Evolutionary conservation across 1,284 basidiomycete genomes (phyloP).

Genomic region (Cystobasidium slooffiae): DNA sequence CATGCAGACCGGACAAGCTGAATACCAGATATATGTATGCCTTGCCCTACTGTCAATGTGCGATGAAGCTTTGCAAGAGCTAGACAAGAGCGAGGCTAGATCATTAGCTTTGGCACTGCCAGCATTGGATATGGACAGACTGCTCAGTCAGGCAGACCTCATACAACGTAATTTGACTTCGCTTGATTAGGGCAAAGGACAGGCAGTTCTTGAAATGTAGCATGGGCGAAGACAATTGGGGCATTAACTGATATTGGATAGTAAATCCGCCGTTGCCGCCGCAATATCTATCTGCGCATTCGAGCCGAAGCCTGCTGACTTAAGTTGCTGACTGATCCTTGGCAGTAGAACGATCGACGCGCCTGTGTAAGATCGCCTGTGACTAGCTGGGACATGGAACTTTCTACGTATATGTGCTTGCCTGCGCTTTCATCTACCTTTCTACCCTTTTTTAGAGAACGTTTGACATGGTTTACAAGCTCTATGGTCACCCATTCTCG

Average conservation of each 20-base stretch:
- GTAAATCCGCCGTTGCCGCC: too few relatives aligned
- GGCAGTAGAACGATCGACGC: too few relatives aligned
- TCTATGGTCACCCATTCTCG: conserved; percentile 52
- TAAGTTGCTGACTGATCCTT: too few relatives aligned
- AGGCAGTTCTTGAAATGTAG: background rate
- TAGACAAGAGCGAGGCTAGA: conserved; percentile 18
- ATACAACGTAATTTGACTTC: conserved; percentile 7
- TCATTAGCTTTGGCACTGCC: conserved; percentile 17
- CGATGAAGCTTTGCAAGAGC: conserved; percentile 18
- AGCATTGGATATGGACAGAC: conserved; percentile 22
- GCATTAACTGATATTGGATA: too few relatives aligned
- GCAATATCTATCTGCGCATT: too few relatives aligned
- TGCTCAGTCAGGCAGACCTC: conserved; percentile 20
- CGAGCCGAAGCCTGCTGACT: too few relatives aligned
- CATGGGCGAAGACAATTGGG: too few relatives aligned
- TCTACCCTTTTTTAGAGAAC: too few relatives aligned
- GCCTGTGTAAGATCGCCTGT: too few relatives aligned
- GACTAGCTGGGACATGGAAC: too few relatives aligned
- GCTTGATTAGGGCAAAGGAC: background rate
- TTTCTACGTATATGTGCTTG: too few relatives aligned
- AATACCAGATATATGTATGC: conserved; percentile 20
- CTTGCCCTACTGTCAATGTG: conserved; percentile 18
- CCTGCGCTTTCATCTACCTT: too few relatives aligned
- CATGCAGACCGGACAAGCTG: background rate
- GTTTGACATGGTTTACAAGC: background rate